Evolutionary conservation across 164 flowering plant species (phyloP).

Genomic region (Akebia trifoliata): DNA sequence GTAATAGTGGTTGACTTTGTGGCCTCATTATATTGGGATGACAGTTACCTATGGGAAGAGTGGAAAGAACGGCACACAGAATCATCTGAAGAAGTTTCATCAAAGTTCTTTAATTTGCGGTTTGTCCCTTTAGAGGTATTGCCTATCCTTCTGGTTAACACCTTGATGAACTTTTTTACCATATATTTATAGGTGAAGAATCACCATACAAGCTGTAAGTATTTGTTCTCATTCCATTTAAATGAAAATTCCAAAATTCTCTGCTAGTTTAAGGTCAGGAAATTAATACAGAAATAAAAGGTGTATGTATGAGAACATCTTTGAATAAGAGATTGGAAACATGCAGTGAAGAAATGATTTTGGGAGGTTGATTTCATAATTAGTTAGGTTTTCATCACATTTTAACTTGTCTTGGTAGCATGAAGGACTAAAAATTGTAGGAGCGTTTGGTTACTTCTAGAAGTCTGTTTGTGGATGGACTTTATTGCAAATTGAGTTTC

Average conservation of each 20-base stretch:
- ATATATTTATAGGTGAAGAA: neutral
- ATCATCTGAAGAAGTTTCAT: slow-evolving; percentile 45
- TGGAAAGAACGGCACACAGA: slow-evolving; percentile 86
- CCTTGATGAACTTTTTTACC: neutral
- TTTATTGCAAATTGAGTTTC: no score
- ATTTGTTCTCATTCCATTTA: neutral
- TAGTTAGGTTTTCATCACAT: no score
- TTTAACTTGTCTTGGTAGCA: no score
- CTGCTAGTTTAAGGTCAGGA: neutral
- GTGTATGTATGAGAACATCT: neutral
- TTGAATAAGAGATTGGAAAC: neutral
- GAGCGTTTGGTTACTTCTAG: no score
- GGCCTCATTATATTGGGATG: slow-evolving; percentile 6
- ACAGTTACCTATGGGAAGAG: slow-evolving; percentile 89
- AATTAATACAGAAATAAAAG: neutral
- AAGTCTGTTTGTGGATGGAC: no score
- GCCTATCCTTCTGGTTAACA: neutral
- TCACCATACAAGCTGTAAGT: neutral
- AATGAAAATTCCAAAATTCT: neutral
- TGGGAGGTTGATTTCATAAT: no score
- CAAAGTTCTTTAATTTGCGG: slow-evolving; percentile 58
- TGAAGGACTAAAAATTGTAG: no score
- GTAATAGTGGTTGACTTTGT: neutral
- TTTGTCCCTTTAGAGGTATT: slow-evolving; percentile 84
- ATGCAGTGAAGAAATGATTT: no score